Percentiles rank a stretch among this genome's conserved stretches.
Evolutionary conservation across 768 basidiomycete species (phyloP).

Genomic region (Russula lepida): DNA sequence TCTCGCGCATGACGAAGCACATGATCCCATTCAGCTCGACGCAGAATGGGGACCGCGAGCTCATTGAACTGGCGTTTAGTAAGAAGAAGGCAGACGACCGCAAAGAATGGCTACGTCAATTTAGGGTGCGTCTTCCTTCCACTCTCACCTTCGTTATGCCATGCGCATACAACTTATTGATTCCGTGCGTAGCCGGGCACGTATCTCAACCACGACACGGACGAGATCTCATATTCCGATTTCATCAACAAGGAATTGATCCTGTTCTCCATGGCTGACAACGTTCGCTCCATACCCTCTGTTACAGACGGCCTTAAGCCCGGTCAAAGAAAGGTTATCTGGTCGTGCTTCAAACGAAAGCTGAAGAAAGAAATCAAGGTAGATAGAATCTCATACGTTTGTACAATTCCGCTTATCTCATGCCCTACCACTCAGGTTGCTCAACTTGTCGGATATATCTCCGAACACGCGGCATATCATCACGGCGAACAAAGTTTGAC

Average conservation of each 20-base stretch:
- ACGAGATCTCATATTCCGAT: constrained; percentile 81
- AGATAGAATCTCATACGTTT: neutral
- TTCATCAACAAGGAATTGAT: constrained; percentile 99
- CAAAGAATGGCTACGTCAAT: constrained; percentile 95
- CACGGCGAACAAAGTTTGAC: constrained; percentile 89
- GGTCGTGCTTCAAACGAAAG: constrained; percentile 93
- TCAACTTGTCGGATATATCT: constrained; percentile 92
- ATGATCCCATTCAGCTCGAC: constrained; percentile 86
- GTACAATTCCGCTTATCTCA: neutral
- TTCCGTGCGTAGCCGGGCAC: constrained; percentile 67
- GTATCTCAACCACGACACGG: constrained; percentile 79
- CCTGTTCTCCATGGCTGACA: constrained; percentile 98
- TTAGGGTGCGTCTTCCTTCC: constrained; percentile 46
- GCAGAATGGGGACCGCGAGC: constrained; percentile 71
- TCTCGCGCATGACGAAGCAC: constrained; percentile 85
- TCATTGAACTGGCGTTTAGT: constrained; percentile 97
- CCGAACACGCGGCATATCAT: constrained; percentile 91
- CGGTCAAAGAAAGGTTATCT: constrained; percentile 94
- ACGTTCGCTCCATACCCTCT: constrained; percentile 94
- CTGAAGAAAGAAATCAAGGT: constrained; percentile 89
- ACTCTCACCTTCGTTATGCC: too few species aligned
- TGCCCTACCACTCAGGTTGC: constrained; percentile 48
- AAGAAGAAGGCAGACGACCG: constrained; percentile 99
- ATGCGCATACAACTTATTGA: neutral
- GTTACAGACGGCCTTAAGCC: constrained; percentile 93